A percentile compares a stretch with the other conserved stretches of the same genome.
Conservation (phyloP, 1,284 basidiomycete genomes). For the Puccinia polysora region DNA sequence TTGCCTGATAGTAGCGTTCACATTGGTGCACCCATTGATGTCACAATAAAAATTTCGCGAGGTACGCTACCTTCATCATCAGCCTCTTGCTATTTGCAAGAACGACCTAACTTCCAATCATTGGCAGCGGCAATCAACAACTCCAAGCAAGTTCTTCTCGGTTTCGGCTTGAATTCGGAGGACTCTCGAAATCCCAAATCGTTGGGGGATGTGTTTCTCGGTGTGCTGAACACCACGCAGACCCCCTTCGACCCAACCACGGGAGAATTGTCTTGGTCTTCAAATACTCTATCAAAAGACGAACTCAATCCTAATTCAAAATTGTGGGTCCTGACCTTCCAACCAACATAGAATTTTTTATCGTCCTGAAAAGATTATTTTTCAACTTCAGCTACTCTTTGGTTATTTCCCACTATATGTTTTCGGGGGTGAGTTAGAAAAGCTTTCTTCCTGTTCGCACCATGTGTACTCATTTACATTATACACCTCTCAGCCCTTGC, state of each 20-base stretch:
- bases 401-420: conserved; percentile 6
- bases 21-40: too few relatives aligned
- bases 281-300: background rate
- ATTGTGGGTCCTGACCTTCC: background rate
- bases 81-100: background rate
- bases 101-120: background rate
- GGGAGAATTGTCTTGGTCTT: background rate
- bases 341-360: background rate
- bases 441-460: background rate
- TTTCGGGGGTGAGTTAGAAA: conserved; percentile 24
- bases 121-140: background rate
- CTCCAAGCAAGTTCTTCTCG: conserved; percentile 6
- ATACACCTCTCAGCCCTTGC: background rate
- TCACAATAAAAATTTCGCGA: too few relatives aligned
- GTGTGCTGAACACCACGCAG: conserved; percentile 4
- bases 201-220: conserved; percentile 9
- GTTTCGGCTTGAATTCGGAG: background rate
- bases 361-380: background rate
- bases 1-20: too few relatives aligned
- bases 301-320: background rate
- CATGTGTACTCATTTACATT: background rate
- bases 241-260: background rate
- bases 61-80: too few relatives aligned
- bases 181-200: background rate
- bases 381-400: background rate